phyloP scores from a whole-genome alignment of 106 monocot genomes.

The Acanthochlamys bracteata region DNA sequence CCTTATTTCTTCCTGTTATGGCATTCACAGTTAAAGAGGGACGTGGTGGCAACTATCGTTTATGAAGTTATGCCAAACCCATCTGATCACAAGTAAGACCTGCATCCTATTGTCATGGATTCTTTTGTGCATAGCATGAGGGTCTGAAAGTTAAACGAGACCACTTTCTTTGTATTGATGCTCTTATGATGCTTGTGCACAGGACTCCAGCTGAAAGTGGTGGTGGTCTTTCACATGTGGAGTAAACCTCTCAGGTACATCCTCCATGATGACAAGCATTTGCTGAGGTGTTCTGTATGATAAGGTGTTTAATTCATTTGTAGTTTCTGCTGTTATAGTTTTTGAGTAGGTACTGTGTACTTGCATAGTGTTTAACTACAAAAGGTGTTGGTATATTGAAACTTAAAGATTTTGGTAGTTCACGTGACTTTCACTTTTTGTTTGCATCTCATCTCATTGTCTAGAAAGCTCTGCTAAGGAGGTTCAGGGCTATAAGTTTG shows the following conservation, averaged over 20 bases:
- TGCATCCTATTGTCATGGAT: not conserved
- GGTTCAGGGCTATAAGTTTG: too few relatives aligned
- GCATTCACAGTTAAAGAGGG: conserved; percentile 74
- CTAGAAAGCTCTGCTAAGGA: too few relatives aligned
- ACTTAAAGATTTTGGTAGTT: too few relatives aligned
- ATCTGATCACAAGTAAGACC: conserved; percentile 95
- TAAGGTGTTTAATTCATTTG: too few relatives aligned
- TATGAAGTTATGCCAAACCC: conserved; percentile 97
- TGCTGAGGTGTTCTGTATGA: too few relatives aligned
- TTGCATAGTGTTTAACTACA: too few relatives aligned
- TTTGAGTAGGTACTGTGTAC: too few relatives aligned
- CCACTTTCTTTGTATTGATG: not conserved
- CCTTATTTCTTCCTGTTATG: conserved; percentile 4
- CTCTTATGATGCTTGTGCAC: not conserved
- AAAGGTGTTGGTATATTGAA: too few relatives aligned
- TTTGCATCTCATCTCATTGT: too few relatives aligned
- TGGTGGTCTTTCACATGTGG: conserved; percentile 45
- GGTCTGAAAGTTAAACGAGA: not conserved
- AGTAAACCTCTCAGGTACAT: conserved; percentile 29
- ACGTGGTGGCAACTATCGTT: conserved; percentile 90
- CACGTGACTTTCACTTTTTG: too few relatives aligned
- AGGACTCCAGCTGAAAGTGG: conserved; percentile 38
- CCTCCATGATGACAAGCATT: not conserved
- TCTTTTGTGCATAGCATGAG: not conserved
- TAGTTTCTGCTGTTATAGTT: too few relatives aligned